Conservation (phyloP, 345 rosid genomes). For the Camelina hispida region DNA sequence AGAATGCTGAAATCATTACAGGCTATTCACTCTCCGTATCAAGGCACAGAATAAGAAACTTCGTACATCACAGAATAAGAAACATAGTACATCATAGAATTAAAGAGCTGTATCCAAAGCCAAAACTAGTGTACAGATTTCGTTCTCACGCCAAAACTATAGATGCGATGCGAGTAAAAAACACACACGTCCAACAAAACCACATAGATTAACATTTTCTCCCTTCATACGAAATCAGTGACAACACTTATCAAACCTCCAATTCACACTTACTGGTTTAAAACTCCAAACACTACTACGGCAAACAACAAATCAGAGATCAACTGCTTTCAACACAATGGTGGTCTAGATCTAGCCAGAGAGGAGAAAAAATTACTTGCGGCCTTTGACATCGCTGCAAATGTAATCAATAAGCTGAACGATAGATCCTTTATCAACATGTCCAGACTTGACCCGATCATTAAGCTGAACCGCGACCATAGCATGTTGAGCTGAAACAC, state of each 20-base stretch:
- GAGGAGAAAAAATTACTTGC: conserved; percentile 54
- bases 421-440: conserved; percentile 74
- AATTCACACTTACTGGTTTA: neutral
- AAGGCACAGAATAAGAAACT: neutral
- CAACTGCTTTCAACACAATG: conserved; percentile 4
- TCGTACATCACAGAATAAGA: neutral
- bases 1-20: neutral
- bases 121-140: conserved; percentile 10
- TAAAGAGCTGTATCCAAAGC: neutral
- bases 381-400: conserved; percentile 72
- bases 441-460: conserved; percentile 64
- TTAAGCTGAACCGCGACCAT: conserved; percentile 87
- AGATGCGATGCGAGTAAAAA: neutral
- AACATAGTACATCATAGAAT: neutral
- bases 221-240: neutral
- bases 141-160: neutral
- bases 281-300: neutral
- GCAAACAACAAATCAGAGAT: conserved; percentile 9
- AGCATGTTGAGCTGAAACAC: conserved; percentile 68
- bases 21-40: neutral
- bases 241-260: conserved; percentile 17
- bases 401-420: conserved; percentile 85
- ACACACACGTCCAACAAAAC: neutral
- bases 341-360: neutral
- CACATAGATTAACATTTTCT: neutral